Base-by-base conservation (phyloP, 2,329 filamentous ascomycete genomes). In the Fusarium sp. region DNA sequence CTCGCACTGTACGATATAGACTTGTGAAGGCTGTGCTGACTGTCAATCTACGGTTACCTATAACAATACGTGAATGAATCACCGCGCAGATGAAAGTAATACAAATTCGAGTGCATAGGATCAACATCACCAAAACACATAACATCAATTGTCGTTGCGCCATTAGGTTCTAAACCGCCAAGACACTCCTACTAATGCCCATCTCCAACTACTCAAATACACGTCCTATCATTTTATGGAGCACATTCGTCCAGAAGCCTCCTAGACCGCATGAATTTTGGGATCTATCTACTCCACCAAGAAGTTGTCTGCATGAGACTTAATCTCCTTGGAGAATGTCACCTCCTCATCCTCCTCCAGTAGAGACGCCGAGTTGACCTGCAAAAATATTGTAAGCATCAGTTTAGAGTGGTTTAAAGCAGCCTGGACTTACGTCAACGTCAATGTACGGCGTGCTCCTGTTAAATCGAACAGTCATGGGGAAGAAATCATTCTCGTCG, bases 401-500 rank as follows among this genome's bases (percentile, higher is more conserved):
- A 14, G 9, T 17, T 8, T 31, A 19, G 17, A 21, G 15, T 8
- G 11, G 14, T 6, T 4, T 4, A 14, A 13, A 9, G 13, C 15
- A 19, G 4, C 17, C 23, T 6, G 19, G 21, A 85, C 90, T 88
- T 82, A 98, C 94, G 79, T 97, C 93, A 63, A 99, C 91, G 70
- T 97, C 92, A 46, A 98, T 85, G 75, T 92, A 97, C 25, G 95
- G 94, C 55, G 84, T 86, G 37, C 87, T 84, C 84, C 96, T 97
- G 63, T 86, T 88, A 78, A 99, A 99, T 50, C 88, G 85, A 58
- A 98, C 88, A 49, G 86, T 89, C 93, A 99, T 98, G 1, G 95
- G 95, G 87, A 99, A 99, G 80, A 98, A 98, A 70, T 97, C 93
- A 53, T 92, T 89, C 73, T 98, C 95, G 66, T 93, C 91, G 51